phyloP scores from a whole-genome alignment of 345 rosid genomes.

The Trapa incisa region DNA sequence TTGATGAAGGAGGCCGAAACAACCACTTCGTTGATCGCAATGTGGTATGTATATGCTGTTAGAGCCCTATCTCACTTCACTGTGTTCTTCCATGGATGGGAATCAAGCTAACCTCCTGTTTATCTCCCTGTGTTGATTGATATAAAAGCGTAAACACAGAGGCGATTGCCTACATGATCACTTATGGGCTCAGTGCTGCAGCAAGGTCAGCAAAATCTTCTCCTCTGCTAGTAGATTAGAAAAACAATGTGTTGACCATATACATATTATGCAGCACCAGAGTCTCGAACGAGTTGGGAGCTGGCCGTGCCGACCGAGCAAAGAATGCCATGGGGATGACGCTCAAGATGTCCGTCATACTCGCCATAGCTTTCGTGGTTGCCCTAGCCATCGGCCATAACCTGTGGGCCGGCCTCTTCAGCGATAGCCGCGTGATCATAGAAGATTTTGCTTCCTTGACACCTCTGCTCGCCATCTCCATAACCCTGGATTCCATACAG shows the following conservation, averaged over 20 bases:
- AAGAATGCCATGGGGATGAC: conserved; percentile 38
- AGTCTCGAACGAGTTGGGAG: conserved; percentile 76
- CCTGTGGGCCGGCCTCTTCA: conserved; percentile 52
- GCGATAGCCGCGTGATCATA: conserved; percentile 25
- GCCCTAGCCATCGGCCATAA: conserved; percentile 38
- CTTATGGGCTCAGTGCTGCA: conserved; percentile 68
- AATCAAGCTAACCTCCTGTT: background rate
- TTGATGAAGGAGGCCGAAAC: conserved; percentile 45
- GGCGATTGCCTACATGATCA: conserved; percentile 47
- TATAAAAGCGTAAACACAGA: conserved; percentile 43
- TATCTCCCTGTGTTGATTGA: background rate
- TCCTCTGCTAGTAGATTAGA: too few relatives aligned
- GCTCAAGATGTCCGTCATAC: conserved; percentile 38
- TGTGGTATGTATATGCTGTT: conserved; percentile 28
- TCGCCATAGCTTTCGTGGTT: conserved; percentile 32
- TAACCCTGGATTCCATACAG: conserved; percentile 47
- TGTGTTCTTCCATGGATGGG: too few relatives aligned
- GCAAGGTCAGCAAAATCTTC: conserved; percentile 42
- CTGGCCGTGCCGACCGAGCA: conserved; percentile 32
- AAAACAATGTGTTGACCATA: too few relatives aligned
- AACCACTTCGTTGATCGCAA: conserved; percentile 52
- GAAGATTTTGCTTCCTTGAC: conserved; percentile 38
- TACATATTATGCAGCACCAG: conserved; percentile 41
- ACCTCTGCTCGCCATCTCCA: conserved; percentile 45
- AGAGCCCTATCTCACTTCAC: background rate